Evolutionary conservation across 192 early-diverging fungal genomes (phyloP).

Genomic region (Coemansia sp.): DNA sequence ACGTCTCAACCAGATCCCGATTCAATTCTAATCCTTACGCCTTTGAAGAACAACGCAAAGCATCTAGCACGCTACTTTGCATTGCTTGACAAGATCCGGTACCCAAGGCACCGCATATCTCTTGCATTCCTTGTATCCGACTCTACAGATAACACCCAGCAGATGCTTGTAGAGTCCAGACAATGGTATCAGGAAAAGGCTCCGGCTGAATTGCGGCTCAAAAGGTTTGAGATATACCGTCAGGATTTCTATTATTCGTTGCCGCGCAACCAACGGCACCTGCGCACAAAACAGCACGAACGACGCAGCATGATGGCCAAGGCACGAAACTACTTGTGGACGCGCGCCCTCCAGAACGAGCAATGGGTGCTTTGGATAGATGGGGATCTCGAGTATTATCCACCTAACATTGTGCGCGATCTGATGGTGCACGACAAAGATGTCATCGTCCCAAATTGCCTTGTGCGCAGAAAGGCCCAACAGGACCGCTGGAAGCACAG

Average conservation of each 20-base stretch:
- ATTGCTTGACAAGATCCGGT: conserved; percentile 57
- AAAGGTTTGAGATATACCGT: conserved; percentile 61
- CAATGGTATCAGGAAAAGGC: conserved; percentile 48
- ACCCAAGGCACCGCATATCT: conserved; percentile 64
- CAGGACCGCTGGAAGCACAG: conserved; percentile 56
- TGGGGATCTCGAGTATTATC: conserved; percentile 69
- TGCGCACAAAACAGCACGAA: conserved; percentile 58
- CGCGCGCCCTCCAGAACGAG: conserved; percentile 59
- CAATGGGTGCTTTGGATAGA: conserved; percentile 78
- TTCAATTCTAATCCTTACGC: conserved; percentile 65
- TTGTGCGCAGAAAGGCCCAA: conserved; percentile 38
- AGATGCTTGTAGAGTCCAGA: conserved; percentile 49
- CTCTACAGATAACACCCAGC: conserved; percentile 60
- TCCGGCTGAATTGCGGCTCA: conserved; percentile 55
- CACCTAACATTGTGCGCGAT: conserved; percentile 59
- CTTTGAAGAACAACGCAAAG: conserved; percentile 62
- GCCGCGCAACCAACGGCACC: conserved; percentile 59
- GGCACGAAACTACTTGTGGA: conserved; percentile 64
- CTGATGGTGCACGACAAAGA: conserved; percentile 68
- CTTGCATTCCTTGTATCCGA: conserved; percentile 70
- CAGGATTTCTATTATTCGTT: conserved; percentile 59
- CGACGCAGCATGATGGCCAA: conserved; percentile 64
- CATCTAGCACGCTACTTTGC: conserved; percentile 65
- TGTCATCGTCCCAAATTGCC: conserved; percentile 66
- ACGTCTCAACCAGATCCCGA: conserved; percentile 37